Base-by-base conservation (phyloP, 176 grass and related monocot species). In the Hsuehochloa calcarea region DNA sequence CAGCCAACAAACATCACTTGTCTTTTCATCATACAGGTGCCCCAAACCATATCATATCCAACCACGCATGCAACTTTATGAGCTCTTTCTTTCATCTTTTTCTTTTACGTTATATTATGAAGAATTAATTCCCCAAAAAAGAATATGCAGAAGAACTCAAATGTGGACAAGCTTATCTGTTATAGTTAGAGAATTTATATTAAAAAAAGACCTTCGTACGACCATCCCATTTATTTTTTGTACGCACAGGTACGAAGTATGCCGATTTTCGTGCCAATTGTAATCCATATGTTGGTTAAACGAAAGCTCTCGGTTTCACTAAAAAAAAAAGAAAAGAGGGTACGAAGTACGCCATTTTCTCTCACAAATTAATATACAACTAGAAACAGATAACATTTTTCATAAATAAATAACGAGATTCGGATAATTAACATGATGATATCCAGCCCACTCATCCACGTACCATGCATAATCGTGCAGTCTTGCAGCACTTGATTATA, bases 401-500 rank as follows among this genome's bases (percentile, higher is more conserved):
- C 6, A 38, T 47, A 15, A 16, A 17, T 15, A 59, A 52, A 65
- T 1, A 68, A 52, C 35, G 52, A 75, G 0, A 70, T 9, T 10
- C 0, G 10, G 43, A 77, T 81, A 34, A n/a, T 26, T 65, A 65
- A 11, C 23, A n/a, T 56, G 56, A 72, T 72, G 38, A 40, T 59
- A 82, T 40, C 72, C 58, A 79, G 29, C 31, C 49, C 82, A 77
- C 61, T 44, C 2, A 29, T 78, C 72, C 71, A 86, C 45, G 72
- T 87, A 72, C 56, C 84, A 72, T 83, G 66, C 46, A 79, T 19
- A 66, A 23, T 13, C 8, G 2, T 63, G 80, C 61, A 74, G 80
- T 87, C 81, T 62, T 43, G 43, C 41, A 43, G 61, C 68, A 87
- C 68, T 91, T 63, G 81, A 91, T 91, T 52, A 45, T 63, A 26